Conservation (phyloP, 2,329 filamentous ascomycete species). For the Cladosporium sphaerospermum region DNA sequence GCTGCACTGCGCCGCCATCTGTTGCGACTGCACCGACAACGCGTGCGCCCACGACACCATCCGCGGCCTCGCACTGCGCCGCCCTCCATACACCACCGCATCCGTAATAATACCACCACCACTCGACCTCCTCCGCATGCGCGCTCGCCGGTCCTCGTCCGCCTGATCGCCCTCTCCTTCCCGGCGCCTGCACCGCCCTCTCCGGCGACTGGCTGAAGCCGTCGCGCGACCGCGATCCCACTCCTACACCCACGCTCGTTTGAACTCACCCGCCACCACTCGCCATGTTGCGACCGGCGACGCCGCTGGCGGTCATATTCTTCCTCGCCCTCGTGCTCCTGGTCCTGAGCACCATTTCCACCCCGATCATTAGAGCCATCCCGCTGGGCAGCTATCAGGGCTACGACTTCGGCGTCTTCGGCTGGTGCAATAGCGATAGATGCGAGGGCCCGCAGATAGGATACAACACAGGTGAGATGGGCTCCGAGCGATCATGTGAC, state of each 20-base stretch:
- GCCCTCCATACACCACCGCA: neutral
- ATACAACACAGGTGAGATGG: conserved; percentile 69
- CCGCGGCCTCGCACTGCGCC: neutral
- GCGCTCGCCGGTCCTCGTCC: neutral
- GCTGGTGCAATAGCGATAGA: conserved; percentile 62
- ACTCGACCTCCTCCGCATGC: neutral
- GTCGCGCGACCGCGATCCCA: neutral
- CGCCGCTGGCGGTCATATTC: conserved; percentile 80
- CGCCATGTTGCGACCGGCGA: conserved; percentile 81
- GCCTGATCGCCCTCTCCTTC: neutral
- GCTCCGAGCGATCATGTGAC: conserved; percentile 6
- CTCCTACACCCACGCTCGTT: conserved; percentile 14
- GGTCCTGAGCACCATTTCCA: conserved; percentile 81
- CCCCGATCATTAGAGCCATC: conserved; percentile 79
- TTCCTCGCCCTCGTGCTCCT: conserved; percentile 79
- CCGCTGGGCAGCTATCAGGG: conserved; percentile 72
- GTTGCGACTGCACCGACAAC: neutral
- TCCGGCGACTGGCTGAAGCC: neutral
- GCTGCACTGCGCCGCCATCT: conserved; percentile 2
- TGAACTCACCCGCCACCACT: conserved; percentile 1
- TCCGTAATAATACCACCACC: neutral
- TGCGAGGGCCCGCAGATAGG: conserved; percentile 76
- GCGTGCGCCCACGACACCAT: neutral
- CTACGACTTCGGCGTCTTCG: conserved; percentile 86
- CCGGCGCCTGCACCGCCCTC: neutral